phyloP scores from a whole-genome alignment of 2,329 filamentous ascomycete genomes.

The Teratosphaeria pseudoeucalypti region DNA sequence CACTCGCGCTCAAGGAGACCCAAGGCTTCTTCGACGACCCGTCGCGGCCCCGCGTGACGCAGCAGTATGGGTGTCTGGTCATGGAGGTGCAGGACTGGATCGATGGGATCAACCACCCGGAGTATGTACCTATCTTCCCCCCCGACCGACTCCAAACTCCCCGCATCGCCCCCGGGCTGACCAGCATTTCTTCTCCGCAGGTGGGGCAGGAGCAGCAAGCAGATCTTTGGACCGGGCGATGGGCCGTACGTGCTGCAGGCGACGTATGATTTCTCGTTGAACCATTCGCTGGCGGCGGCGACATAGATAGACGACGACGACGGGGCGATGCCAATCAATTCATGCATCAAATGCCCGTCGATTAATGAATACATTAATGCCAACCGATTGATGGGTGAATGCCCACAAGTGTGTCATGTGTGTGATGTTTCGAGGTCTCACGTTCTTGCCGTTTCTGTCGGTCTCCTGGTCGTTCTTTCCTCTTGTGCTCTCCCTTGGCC shows the following conservation, averaged over 20 bases:
- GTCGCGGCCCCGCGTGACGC: conserved; percentile 51
- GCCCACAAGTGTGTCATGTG: no score
- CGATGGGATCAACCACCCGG: conserved; percentile 85
- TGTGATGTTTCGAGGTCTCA: background rate
- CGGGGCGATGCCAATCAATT: no score
- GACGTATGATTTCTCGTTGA: conserved; percentile 27
- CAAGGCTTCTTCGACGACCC: conserved; percentile 52
- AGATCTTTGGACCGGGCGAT: conserved; percentile 38
- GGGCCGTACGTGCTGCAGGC: conserved; percentile 36
- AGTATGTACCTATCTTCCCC: conserved; percentile 28
- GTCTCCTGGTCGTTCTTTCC: background rate
- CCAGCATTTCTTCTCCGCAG: no score
- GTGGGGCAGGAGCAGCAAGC: conserved; percentile 55
- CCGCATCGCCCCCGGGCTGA: no score
- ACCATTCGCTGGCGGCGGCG: background rate
- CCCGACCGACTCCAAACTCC: no score
- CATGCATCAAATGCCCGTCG: no score
- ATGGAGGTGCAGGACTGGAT: conserved; percentile 91
- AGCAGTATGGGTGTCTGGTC: conserved; percentile 73
- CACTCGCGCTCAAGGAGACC: conserved; percentile 56
- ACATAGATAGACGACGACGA: no score
- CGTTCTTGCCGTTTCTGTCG: background rate
- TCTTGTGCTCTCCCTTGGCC: background rate
- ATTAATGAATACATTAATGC: no score
- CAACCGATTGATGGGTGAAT: no score